Percentiles rank a stretch among this genome's conserved stretches.
These are phyloP conservation scores for Thecamonas trahens DNA, from an alignment of 78 protist genomes.

Conservation along the genomic window DNA sequence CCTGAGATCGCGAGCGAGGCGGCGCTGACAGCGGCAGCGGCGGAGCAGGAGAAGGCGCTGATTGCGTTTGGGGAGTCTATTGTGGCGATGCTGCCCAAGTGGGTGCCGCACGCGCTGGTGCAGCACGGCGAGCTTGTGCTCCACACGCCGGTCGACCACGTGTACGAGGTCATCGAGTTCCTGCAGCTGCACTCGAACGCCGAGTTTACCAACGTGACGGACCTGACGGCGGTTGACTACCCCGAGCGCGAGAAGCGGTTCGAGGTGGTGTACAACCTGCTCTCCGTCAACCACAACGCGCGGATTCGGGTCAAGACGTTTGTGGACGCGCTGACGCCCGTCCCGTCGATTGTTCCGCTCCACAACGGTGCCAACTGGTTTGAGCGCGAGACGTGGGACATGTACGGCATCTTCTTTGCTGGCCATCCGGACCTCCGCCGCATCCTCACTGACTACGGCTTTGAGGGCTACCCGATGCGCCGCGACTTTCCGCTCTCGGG, in stretches of 20 bases:
- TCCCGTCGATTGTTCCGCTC: conserved; percentile 4
- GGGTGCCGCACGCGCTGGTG: too few species aligned
- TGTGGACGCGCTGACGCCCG: conserved; percentile 13
- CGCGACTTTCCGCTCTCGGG: conserved; percentile 65
- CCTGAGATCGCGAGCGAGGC: too few species aligned
- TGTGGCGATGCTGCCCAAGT: too few species aligned
- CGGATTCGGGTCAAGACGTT: conserved; percentile 37
- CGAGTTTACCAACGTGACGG: conserved; percentile 21
- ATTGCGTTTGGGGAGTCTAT: too few species aligned
- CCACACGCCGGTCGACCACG: too few species aligned
- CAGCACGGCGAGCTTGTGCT: too few species aligned
- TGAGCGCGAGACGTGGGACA: conserved; percentile 63
- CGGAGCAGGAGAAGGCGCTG: too few species aligned
- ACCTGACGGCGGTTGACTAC: conserved; percentile 23
- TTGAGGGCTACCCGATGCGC: conserved; percentile 65
- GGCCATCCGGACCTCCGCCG: conserved; percentile 69
- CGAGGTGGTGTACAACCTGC: conserved; percentile 38
- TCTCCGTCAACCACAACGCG: conserved; percentile 23
- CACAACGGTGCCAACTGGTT: conserved; percentile 27
- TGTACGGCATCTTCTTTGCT: conserved; percentile 59
- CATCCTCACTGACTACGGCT: conserved; percentile 72
- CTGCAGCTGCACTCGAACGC: conserved; percentile 16
- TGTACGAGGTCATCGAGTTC: too few species aligned
- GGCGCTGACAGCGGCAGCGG: too few species aligned
- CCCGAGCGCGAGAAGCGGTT: conserved; percentile 32